Evolutionary conservation across 2,329 filamentous ascomycete species (phyloP).

Genomic region (Dactylellina sp.): DNA sequence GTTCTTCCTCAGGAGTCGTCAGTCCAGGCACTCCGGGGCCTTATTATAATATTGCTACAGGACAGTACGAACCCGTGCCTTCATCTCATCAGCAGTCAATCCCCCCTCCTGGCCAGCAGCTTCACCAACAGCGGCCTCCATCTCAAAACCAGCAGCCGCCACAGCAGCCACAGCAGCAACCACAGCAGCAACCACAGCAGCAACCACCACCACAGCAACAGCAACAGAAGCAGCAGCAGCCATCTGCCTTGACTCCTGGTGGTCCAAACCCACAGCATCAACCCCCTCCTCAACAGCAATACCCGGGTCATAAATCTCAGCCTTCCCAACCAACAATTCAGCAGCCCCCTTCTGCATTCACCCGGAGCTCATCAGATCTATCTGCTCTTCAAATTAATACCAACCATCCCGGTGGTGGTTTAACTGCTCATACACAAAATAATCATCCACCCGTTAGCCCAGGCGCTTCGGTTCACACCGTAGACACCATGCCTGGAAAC

Average conservation of each 20-base stretch:
- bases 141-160: conserved; percentile 60
- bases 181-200: conserved; percentile 60
- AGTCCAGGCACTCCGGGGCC: conserved; percentile 31
- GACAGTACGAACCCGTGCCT: conserved; percentile 57
- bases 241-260: conserved; percentile 61
- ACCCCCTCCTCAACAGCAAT: conserved; percentile 62
- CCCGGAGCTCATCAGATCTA: conserved; percentile 39
- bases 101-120: conserved; percentile 20
- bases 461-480: conserved; percentile 46
- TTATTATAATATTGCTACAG: conserved; percentile 59
- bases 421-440: conserved; percentile 17
- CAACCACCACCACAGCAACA: conserved; percentile 60
- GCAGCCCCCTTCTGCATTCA: conserved; percentile 62
- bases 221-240: conserved; percentile 50
- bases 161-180: conserved; percentile 59
- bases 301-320: conserved; percentile 64
- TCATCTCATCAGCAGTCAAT: conserved; percentile 52
- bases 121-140: conserved; percentile 47
- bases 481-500: conserved; percentile 51
- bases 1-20: conserved; percentile 42
- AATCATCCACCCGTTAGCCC: conserved; percentile 46
- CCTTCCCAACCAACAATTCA: conserved; percentile 61
- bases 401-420: conserved; percentile 25
- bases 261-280: conserved; percentile 61
- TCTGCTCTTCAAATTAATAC: conserved; percentile 32